Evolutionary conservation across 1,284 basidiomycete genomes (phyloP), one percentile per base, ranked within the genome.

Genomic region (Trichosporon asahii): DNA sequence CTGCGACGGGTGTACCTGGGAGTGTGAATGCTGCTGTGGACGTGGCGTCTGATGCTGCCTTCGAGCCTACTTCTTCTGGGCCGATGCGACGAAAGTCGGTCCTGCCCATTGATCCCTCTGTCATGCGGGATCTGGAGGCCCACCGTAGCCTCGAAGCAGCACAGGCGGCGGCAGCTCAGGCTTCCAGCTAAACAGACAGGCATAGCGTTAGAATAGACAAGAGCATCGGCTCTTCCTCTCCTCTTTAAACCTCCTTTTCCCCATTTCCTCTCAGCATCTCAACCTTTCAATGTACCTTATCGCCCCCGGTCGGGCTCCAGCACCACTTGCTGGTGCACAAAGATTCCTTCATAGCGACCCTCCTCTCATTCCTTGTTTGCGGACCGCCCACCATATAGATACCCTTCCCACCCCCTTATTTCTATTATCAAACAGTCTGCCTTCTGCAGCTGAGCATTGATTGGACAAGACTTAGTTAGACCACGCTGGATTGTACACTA

Each of bases 61-160:
- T 33, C 18, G 57, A 31, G 57, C 57, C 27, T 29, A 21, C 57
- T 9, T 23, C 57, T n/a, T 33, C 27, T 31, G 57, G 31, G 35
- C 78, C 78, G 74, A 72, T 80, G 67, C 66, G 80, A 49, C 73
- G 75, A 67, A 80, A 78, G 73, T 80, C 77, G 9, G 77, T 78
- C 12, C 66, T 79, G 73, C 73, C 82, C 90, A 91, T 95, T 75
- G 94, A 96, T 82, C 93, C 94, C 1, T 88, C 89, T 44, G 94
- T 95, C 37, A 85, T 95, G 77, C 89, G 90, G 53, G 94, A 95
- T 85, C 86, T 96, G 66, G 92, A 95, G 90, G 70, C 70, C 18
- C 76, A 76, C 68, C 66, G 71, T 23, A 75, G 74, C 55, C 73
- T 78, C 23, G 75, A 77, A 66, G 69, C 49, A 23, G 61, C 66